These are phyloP conservation scores for Ustilago lituana DNA, from an alignment of 1,284 basidiomycete species.

Conservation along the genomic window DNA sequence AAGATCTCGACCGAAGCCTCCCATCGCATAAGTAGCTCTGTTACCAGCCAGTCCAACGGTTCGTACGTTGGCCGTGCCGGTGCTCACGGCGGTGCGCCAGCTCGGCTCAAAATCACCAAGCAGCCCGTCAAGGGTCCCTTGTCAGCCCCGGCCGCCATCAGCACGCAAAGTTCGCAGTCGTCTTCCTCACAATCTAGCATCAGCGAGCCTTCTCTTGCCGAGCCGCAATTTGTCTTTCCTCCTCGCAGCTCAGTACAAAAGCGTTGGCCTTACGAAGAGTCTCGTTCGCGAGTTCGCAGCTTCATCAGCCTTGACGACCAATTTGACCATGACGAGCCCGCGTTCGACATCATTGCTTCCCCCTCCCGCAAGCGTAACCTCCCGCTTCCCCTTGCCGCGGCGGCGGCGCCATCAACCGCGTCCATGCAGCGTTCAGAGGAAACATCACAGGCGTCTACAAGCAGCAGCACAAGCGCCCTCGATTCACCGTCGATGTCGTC, in stretches of 20 bases:
- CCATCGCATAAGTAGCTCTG: too few relatives aligned
- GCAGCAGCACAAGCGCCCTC: not conserved
- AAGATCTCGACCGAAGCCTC: too few relatives aligned
- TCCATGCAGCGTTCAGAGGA: not conserved
- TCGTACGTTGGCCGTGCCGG: not conserved
- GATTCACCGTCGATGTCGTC: slow-evolving; percentile 13
- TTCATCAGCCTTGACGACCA: slow-evolving; percentile 13
- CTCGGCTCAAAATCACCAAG: slow-evolving; percentile 23
- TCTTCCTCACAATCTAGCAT: not conserved
- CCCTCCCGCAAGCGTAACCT: slow-evolving; percentile 26
- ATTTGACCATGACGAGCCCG: slow-evolving; percentile 31
- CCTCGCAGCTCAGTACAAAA: slow-evolving; percentile 5
- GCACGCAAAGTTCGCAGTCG: not conserved
- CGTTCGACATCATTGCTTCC: slow-evolving; percentile 35
- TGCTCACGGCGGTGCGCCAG: not conserved
- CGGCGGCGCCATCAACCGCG: not conserved
- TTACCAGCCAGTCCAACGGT: not conserved
- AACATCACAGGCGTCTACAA: slow-evolving; percentile 1
- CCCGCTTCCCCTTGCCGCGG: not conserved
- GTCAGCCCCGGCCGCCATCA: slow-evolving; percentile 22
- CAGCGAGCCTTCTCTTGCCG: not conserved
- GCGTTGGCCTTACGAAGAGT: not conserved
- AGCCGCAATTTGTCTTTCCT: slow-evolving; percentile 25
- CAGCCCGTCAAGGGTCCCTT: slow-evolving; percentile 14
- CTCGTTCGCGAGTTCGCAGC: slow-evolving; percentile 10